These are phyloP conservation scores for Hypomyces perniciosus DNA, from an alignment of 2,329 filamentous ascomycete species.

Conservation along the genomic window DNA sequence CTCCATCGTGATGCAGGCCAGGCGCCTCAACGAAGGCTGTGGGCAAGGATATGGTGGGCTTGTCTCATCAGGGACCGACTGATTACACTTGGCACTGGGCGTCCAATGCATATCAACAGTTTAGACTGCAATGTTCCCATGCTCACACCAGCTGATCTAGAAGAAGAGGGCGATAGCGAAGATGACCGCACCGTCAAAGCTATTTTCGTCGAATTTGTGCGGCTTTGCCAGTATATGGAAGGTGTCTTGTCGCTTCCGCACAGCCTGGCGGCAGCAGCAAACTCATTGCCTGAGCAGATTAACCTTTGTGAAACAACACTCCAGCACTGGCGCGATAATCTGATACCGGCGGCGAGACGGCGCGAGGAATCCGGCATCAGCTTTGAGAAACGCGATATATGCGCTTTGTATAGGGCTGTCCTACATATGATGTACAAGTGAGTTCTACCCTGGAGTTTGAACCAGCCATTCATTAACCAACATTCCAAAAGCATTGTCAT, in stretches of 20 bases:
- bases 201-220: slow-evolving; percentile 17
- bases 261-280: not conserved
- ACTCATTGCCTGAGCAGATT: slow-evolving; percentile 10
- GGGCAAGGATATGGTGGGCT: slow-evolving; percentile 18
- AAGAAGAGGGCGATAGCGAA: slow-evolving; percentile 14
- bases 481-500: slow-evolving; percentile 1
- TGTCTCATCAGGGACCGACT: slow-evolving; percentile 17
- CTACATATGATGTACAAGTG: slow-evolving; percentile 12
- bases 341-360: not conserved
- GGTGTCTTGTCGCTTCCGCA: slow-evolving; percentile 14
- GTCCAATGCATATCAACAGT: slow-evolving; percentile 19
- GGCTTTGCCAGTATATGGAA: slow-evolving; percentile 18
- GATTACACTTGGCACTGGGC: slow-evolving; percentile 16
- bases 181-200: slow-evolving; percentile 15
- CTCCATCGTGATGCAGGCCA: slow-evolving; percentile 13
- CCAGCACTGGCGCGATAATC: slow-evolving; percentile 5
- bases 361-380: not conserved
- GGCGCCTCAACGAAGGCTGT: slow-evolving; percentile 14
- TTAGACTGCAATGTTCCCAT: slow-evolving; percentile 16
- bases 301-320: slow-evolving; percentile 13
- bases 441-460: not conserved
- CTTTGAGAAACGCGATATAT: slow-evolving; percentile 6
- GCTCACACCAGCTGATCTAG: slow-evolving; percentile 13
- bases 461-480: not conserved
- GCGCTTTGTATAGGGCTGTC: slow-evolving; percentile 4